Conservation (phyloP, 441 rosid species). For the Brassica hybrid region DNA sequence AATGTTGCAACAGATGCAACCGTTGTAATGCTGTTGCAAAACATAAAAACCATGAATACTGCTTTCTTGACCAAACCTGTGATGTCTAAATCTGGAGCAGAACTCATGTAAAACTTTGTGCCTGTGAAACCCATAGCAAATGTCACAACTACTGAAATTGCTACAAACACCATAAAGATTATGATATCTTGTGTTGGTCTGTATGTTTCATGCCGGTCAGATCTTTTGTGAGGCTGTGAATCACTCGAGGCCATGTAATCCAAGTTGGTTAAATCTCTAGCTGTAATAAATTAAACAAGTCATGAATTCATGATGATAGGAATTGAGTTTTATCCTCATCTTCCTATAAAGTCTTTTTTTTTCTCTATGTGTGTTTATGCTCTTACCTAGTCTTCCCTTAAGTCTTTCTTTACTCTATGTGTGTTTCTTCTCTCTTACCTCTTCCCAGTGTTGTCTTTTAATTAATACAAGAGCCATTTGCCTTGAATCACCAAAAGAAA, state of each 20-base stretch:
- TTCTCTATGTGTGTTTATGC: neutral
- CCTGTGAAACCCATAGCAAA: conserved; percentile 16
- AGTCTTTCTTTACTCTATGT: neutral
- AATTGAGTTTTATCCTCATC: neutral
- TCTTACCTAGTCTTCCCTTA: neutral
- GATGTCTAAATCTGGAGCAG: conserved; percentile 24
- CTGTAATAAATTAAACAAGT: neutral
- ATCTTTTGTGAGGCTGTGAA: conserved; percentile 15
- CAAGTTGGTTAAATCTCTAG: neutral
- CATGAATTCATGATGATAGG: neutral
- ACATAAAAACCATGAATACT: neutral
- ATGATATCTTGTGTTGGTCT: neutral
- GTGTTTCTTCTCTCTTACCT: neutral
- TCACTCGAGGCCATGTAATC: conserved; percentile 11
- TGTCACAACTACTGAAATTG: conserved; percentile 12
- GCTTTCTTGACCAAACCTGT: conserved; percentile 15
- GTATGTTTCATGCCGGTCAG: neutral
- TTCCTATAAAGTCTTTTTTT: neutral
- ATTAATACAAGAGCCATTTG: neutral
- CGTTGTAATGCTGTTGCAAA: conserved; percentile 8
- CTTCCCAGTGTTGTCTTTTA: neutral
- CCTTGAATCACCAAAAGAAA: neutral
- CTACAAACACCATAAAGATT: neutral
- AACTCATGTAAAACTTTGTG: neutral
- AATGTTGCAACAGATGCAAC: neutral